Conservation (phyloP, 768 basidiomycete genomes). For the Leccinellum albellum region DNA sequence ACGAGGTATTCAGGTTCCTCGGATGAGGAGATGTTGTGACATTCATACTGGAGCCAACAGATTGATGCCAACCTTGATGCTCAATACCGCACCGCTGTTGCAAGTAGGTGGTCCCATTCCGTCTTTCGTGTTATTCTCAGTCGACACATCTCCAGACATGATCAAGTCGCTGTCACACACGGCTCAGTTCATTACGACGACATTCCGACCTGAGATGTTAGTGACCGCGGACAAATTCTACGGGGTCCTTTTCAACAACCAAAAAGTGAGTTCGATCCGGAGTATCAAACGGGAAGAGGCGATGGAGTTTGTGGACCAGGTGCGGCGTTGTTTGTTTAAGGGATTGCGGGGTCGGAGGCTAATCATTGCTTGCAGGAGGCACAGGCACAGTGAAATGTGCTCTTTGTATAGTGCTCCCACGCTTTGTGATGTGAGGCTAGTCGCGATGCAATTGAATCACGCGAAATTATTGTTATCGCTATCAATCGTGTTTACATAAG, state of each 20-base stretch:
- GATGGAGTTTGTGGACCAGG: constrained; percentile 91
- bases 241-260: constrained; percentile 93
- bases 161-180: constrained; percentile 84
- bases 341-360: neutral
- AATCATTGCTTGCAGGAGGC: constrained; percentile 37
- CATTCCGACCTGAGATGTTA: constrained; percentile 97
- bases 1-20: constrained; percentile 56
- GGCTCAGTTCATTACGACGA: constrained; percentile 97
- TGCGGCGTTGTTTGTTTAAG: constrained; percentile 25
- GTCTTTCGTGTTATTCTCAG: constrained; percentile 35
- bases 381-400: constrained; percentile 38
- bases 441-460: neutral
- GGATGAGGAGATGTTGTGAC: neutral
- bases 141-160: constrained; percentile 46
- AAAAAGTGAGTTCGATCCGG: constrained; percentile 89
- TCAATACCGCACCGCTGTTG: constrained; percentile 95
- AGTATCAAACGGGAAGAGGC: constrained; percentile 88
- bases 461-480: constrained; percentile 15
- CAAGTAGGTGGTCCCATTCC: constrained; percentile 50
- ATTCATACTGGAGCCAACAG: constrained; percentile 31
- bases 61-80: constrained; percentile 98
- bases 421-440: neutral
- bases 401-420: neutral
- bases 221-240: constrained; percentile 96
- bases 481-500: neutral